A percentile compares a stretch with the other conserved stretches of the same genome.
phyloP scores from a whole-genome alignment of 805 yeast species.

The Saccharomycodes ludwigii region DNA sequence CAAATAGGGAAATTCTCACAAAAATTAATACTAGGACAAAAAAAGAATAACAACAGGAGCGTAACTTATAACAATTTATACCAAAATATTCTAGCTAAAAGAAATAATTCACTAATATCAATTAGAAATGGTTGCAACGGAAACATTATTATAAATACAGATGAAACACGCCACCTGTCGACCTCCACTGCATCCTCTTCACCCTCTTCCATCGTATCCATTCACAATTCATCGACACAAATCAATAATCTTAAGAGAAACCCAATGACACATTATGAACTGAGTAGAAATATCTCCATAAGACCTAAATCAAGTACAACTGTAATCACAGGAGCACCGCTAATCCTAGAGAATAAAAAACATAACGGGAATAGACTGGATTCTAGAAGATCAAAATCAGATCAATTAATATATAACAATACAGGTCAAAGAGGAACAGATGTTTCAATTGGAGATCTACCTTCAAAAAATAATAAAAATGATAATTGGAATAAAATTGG shows the following conservation, averaged over 20 bases:
- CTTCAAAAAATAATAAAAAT: background rate
- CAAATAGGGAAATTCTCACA: too few relatives aligned
- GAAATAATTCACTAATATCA: background rate
- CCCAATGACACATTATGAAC: constrained; percentile 13
- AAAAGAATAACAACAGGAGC: too few relatives aligned
- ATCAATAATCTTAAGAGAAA: constrained; percentile 5
- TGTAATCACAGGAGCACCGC: constrained; percentile 3
- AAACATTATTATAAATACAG: background rate
- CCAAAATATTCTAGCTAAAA: background rate
- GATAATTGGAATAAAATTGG: background rate
- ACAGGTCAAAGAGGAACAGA: background rate
- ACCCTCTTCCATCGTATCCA: constrained; percentile 2
- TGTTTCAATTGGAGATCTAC: background rate
- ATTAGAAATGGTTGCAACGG: background rate
- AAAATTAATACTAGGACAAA: too few relatives aligned
- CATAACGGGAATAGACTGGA: constrained; percentile 1
- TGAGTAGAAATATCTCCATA: constrained; percentile 9
- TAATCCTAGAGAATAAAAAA: background rate
- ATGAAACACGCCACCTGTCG: background rate
- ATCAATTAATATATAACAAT: background rate
- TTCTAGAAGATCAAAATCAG: constrained; percentile 3
- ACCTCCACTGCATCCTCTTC: background rate
- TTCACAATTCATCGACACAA: constrained; percentile 1
- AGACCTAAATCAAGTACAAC: constrained; percentile 10
- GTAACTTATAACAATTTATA: background rate